Conservation (phyloP, 75 land plant species). For the Cunninghamia lanceolata region DNA sequence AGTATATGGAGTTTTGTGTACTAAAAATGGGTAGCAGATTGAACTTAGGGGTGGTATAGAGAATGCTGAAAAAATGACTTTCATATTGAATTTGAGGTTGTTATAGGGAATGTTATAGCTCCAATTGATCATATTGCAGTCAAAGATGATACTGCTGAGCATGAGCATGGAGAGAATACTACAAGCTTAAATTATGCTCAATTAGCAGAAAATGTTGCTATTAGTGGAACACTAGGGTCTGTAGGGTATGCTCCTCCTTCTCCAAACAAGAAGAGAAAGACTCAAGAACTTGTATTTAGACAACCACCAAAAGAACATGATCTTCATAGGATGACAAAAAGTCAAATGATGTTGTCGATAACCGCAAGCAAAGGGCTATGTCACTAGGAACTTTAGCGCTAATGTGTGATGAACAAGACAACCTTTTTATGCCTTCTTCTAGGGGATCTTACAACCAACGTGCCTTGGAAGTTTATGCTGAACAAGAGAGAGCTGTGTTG, state of each 20-base stretch:
- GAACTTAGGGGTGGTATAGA: not conserved
- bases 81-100: not conserved
- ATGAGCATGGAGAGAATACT: constrained; percentile 56
- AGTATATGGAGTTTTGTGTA: not conserved
- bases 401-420: constrained; percentile 97
- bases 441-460: constrained; percentile 24
- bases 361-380: constrained; percentile 58
- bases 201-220: constrained; percentile 74
- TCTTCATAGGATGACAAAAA: constrained; percentile 31
- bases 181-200: constrained; percentile 51
- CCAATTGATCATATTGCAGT: not conserved
- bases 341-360: constrained; percentile 46
- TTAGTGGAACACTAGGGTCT: constrained; percentile 55
- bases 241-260: constrained; percentile 73
- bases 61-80: not conserved
- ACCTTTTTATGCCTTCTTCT: constrained; percentile 61
- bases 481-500: constrained; percentile 81
- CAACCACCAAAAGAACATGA: constrained; percentile 49
- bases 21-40: not conserved
- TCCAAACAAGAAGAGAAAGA: constrained; percentile 68
- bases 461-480: constrained; percentile 56
- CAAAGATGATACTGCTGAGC: not conserved
- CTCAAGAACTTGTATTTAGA: constrained; percentile 65
- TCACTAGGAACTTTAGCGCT: constrained; percentile 95
- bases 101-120: not conserved